A percentile compares a stretch with the other conserved stretches of the same genome.
These are phyloP conservation scores for Sugiyamaella pinicola DNA, from an alignment of 1,139 yeast species.

Conservation along the genomic window DNA sequence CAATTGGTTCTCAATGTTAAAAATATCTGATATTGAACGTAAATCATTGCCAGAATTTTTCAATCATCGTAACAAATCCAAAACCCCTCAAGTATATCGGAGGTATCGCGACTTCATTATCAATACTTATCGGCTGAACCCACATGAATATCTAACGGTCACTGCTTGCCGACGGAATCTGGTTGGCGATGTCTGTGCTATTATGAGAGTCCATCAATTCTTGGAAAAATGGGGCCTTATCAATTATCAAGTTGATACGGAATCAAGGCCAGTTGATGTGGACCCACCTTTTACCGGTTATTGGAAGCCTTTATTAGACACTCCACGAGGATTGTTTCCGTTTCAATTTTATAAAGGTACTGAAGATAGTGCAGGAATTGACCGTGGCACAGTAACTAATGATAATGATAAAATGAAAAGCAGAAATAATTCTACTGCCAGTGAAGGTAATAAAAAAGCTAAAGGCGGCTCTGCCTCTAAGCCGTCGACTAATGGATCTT, in stretches of 20 bases:
- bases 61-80: conserved; percentile 63
- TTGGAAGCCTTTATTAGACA: conserved; percentile 61
- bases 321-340: conserved; percentile 94
- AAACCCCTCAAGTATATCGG: conserved; percentile 69
- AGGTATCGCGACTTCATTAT: conserved; percentile 81
- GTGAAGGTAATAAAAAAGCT: background rate
- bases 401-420: conserved; percentile 5
- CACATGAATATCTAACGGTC: conserved; percentile 81
- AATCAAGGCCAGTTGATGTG: conserved; percentile 66
- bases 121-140: conserved; percentile 82
- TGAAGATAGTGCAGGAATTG: conserved; percentile 37
- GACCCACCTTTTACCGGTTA: conserved; percentile 69
- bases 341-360: conserved; percentile 57
- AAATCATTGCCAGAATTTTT: conserved; percentile 87
- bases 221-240: conserved; percentile 95
- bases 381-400: background rate
- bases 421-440: background rate
- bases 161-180: conserved; percentile 90
- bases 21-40: conserved; percentile 63
- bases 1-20: conserved; percentile 80
- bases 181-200: conserved; percentile 94
- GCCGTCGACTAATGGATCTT: conserved; percentile 20
- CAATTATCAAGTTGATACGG: conserved; percentile 86
- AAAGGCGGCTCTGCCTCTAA: conserved; percentile 10
- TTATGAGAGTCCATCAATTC: conserved; percentile 87